Conservation (phyloP, 2,329 filamentous ascomycete genomes). For the Pseudopithomyces maydicus region DNA sequence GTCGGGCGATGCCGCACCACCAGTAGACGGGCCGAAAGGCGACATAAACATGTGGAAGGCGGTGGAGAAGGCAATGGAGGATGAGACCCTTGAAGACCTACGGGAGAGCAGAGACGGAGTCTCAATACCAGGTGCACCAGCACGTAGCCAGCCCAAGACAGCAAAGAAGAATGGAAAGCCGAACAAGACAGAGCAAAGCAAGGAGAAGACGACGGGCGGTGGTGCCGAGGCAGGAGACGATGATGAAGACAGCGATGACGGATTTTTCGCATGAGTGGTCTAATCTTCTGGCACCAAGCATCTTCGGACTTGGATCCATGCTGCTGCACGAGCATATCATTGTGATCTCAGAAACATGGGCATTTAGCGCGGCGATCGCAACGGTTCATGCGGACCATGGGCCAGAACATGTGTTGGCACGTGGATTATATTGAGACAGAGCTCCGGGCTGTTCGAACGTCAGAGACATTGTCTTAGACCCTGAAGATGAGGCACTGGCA, state of each 20-base stretch:
- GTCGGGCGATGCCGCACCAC: conserved; percentile 17
- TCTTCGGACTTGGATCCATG: background rate
- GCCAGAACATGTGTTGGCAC: no score
- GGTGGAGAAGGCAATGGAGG: conserved; percentile 68
- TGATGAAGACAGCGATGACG: conserved; percentile 35
- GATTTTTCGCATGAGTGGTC: conserved; percentile 29
- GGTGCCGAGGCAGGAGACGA: conserved; percentile 20
- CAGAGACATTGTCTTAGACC: background rate
- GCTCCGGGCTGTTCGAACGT: no score
- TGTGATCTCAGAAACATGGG: no score
- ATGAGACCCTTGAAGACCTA: conserved; percentile 61
- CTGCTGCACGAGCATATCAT: background rate
- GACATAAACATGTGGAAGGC: conserved; percentile 69
- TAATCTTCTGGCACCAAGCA: background rate
- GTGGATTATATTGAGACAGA: no score
- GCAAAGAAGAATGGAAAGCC: conserved; percentile 13
- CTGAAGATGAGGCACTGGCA: background rate
- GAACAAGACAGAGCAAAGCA: conserved; percentile 9
- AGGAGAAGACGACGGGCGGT: conserved; percentile 10
- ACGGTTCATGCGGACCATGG: no score
- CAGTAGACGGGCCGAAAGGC: conserved; percentile 50
- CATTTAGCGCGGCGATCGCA: no score
- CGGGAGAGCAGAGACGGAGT: conserved; percentile 56
- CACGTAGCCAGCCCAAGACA: conserved; percentile 6
- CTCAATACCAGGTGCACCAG: conserved; percentile 21